Percentiles rank a stretch among this genome's conserved stretches.
phyloP scores from a whole-genome alignment of 176 grass and related monocot genomes.

The Triticum urartu region DNA sequence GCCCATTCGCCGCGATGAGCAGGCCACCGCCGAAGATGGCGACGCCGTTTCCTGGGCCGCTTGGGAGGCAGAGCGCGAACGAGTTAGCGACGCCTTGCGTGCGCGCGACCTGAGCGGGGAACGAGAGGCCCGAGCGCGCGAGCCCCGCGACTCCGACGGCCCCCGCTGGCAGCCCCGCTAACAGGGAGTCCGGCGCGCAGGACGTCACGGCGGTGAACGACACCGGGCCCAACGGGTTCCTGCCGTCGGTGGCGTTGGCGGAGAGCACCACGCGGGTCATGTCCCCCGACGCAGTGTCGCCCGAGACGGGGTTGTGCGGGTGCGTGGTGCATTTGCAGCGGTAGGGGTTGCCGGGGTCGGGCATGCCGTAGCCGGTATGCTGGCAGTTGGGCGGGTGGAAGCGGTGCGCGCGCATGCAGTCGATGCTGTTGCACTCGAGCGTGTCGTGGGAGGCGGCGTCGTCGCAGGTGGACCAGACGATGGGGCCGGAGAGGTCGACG shows the following conservation, averaged over 20 bases:
- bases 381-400: slow-evolving; percentile 44
- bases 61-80: slow-evolving; percentile 73
- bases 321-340: slow-evolving; percentile 49
- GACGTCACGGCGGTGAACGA: slow-evolving; percentile 30
- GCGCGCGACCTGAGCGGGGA: slow-evolving; percentile 46
- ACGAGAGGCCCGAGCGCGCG: slow-evolving; percentile 25
- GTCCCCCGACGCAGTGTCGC: slow-evolving; percentile 12
- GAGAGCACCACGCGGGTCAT: slow-evolving; percentile 24
- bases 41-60: slow-evolving; percentile 7
- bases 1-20: background rate
- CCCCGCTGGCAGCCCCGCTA: slow-evolving; percentile 25
- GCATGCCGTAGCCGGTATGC: slow-evolving; percentile 30
- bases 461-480: slow-evolving; percentile 47
- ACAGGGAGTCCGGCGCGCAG: slow-evolving; percentile 37
- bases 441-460: background rate
- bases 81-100: slow-evolving; percentile 34
- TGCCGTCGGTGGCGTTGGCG: slow-evolving; percentile 59
- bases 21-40: slow-evolving; percentile 52
- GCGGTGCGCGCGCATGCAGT: slow-evolving; percentile 41
- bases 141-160: slow-evolving; percentile 60
- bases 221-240: slow-evolving; percentile 36
- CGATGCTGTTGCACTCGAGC: slow-evolving; percentile 29
- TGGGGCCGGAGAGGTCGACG: slow-evolving; percentile 51
- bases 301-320: slow-evolving; percentile 44
- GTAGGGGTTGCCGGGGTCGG: slow-evolving; percentile 17